Evolutionary conservation across 1,284 basidiomycete species (phyloP), one percentile per base, ranked within the genome.

Genomic region (Tylopilus sp.): DNA sequence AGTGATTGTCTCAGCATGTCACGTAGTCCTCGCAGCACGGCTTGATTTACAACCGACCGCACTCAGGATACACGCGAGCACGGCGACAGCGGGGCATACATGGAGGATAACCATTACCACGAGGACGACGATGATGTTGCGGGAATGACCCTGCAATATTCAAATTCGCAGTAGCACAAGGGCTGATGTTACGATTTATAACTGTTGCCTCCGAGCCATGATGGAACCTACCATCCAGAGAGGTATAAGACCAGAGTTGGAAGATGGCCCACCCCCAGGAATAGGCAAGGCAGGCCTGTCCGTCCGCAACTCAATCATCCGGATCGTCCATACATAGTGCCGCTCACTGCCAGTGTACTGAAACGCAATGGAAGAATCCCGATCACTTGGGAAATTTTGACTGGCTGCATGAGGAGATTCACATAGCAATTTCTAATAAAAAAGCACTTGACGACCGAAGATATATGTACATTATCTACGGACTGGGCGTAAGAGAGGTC

Each of bases 111-210:
- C 5, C 31, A 39, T 11, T 11, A 10, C 31, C 4, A 2, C 11
- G 18, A 50, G 36, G 10, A 15, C 31, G 24, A 47, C 29, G 31
- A 24, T 40, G 10, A 40, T 30, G 10, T 30, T 35, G 44, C 31
- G 37, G n/a, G 44, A 47, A 29, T 42, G 43, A 11, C 48, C 44
- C 18, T 35, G 28, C 24, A 50, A 21, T 40, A 50, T 40, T 44
- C 48, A 50, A 14, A 50, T 18, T n/a, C 44, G 37, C 37, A 47
- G 15, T 5, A 50, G 18, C 31, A 50, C 48, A 24, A 50, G 10
- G 33, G 21, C 44, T 48, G 18, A 10, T 11, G 11, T 29, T 9
- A 12, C 14, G 31, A 40, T 39, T 29, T 30, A 17, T 18, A 29
- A 21, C 9, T 3, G n/a, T 14, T 5, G 12, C 21, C 10, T 14